A percentile compares a stretch with the other conserved stretches of the same genome.
Evolutionary conservation across 129 eudicot species (phyloP).

Genomic region (Chrysanthemum lavandulifolium): DNA sequence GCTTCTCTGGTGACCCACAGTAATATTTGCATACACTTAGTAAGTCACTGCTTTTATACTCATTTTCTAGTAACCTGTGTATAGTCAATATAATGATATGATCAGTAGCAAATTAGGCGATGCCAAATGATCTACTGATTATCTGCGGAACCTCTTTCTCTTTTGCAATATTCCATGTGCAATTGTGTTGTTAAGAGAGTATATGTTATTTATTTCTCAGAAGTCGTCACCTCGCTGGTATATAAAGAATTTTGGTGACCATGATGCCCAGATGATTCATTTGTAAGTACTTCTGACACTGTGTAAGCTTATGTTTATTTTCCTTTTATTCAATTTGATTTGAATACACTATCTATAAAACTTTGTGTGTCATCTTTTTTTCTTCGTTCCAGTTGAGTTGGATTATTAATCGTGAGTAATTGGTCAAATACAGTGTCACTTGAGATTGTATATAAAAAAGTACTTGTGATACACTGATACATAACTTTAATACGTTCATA

Average conservation of each 20-base stretch:
- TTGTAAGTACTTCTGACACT: constrained; percentile 55
- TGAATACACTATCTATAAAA: too few species aligned
- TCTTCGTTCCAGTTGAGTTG: too few species aligned
- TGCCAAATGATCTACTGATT: not conserved
- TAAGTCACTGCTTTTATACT: constrained; percentile 28
- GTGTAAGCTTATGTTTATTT: not conserved
- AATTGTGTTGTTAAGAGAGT: not conserved
- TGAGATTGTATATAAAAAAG: too few species aligned
- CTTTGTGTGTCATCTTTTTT: too few species aligned
- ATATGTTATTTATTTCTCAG: constrained; percentile 38
- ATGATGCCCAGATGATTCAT: constrained; percentile 70
- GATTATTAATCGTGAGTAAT: too few species aligned
- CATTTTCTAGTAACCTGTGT: constrained; percentile 12
- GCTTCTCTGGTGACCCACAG: constrained; percentile 86
- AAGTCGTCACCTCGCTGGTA: constrained; percentile 91
- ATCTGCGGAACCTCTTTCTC: too few species aligned
- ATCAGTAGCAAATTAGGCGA: constrained; percentile 9
- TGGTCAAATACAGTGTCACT: too few species aligned
- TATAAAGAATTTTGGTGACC: constrained; percentile 69
- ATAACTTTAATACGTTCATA: too few species aligned
- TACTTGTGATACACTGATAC: too few species aligned
- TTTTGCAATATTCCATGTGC: constrained; percentile 4
- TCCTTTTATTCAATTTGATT: too few species aligned
- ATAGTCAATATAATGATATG: not conserved
- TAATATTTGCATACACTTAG: constrained; percentile 93